Conservation (phyloP, 2,329 filamentous ascomycete species). For the Paecilomyces sp. region DNA sequence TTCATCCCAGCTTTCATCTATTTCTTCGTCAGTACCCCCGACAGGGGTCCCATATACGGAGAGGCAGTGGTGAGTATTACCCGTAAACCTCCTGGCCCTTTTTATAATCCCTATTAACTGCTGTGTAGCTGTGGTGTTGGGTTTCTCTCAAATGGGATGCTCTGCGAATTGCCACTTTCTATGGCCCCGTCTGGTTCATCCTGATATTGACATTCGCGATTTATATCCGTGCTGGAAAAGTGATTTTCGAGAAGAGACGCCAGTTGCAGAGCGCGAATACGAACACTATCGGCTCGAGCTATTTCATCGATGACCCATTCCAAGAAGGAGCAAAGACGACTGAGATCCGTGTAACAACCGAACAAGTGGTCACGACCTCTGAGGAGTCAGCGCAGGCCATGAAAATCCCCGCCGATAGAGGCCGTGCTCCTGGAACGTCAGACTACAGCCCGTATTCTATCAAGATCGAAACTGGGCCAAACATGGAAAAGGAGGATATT, state of each 20-base stretch:
- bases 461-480: slow-evolving; percentile 20
- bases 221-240: slow-evolving; percentile 32
- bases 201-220: slow-evolving; percentile 33
- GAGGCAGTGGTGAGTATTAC: slow-evolving; percentile 51
- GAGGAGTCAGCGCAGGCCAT: slow-evolving; percentile 3
- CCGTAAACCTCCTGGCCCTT: neutral
- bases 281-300: slow-evolving; percentile 39
- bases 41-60: slow-evolving; percentile 59
- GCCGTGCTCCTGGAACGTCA: slow-evolving; percentile 2
- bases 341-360: slow-evolving; percentile 57
- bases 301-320: slow-evolving; percentile 39
- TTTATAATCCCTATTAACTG: neutral
- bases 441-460: slow-evolving; percentile 23
- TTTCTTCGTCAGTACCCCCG: slow-evolving; percentile 54
- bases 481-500: slow-evolving; percentile 1
- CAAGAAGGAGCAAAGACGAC: slow-evolving; percentile 47
- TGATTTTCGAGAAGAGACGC: slow-evolving; percentile 49
- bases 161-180: slow-evolving; percentile 68
- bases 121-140: slow-evolving; percentile 75
- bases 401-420: neutral
- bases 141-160: slow-evolving; percentile 59
- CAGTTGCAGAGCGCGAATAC: slow-evolving; percentile 54
- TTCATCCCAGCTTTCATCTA: slow-evolving; percentile 62
- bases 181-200: slow-evolving; percentile 43
- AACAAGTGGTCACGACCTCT: slow-evolving; percentile 26